phyloP scores from a whole-genome alignment of 352 stramenopile genomes.

The Phytophthora brassicae region DNA sequence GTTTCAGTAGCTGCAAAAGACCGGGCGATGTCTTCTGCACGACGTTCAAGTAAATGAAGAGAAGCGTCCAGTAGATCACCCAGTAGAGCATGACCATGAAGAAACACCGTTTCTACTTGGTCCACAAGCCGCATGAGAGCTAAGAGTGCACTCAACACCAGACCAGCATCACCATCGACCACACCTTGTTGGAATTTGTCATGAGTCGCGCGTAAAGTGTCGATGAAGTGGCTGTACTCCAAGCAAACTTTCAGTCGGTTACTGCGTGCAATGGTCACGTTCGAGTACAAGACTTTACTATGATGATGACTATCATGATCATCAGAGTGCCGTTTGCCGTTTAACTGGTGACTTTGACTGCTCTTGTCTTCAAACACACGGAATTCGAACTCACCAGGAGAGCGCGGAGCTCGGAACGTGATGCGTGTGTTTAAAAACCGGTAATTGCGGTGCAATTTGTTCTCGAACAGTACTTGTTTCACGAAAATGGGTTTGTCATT shows the following conservation, averaged over 20 bases:
- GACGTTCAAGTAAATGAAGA: slow-evolving; percentile 50
- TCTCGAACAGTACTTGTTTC: slow-evolving; percentile 82
- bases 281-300: slow-evolving; percentile 51
- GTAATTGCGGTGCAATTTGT: slow-evolving; percentile 68
- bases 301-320: slow-evolving; percentile 33
- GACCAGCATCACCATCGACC: slow-evolving; percentile 51
- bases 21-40: slow-evolving; percentile 38
- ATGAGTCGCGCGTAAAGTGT: slow-evolving; percentile 59
- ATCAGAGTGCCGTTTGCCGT: slow-evolving; percentile 32
- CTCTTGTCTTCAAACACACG: slow-evolving; percentile 78
- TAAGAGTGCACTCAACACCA: slow-evolving; percentile 63
- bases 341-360: slow-evolving; percentile 31
- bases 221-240: slow-evolving; percentile 82
- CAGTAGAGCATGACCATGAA: slow-evolving; percentile 64
- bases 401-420: slow-evolving; percentile 78
- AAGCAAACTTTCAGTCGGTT: slow-evolving; percentile 75
- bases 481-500: slow-evolving; percentile 87
- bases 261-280: slow-evolving; percentile 65
- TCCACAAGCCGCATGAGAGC: slow-evolving; percentile 69
- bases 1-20: slow-evolving; percentile 57
- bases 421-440: slow-evolving; percentile 73
- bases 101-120: slow-evolving; percentile 75
- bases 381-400: slow-evolving; percentile 82
- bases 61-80: slow-evolving; percentile 60
- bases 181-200: slow-evolving; percentile 68